These are phyloP conservation scores for Ricinus communis DNA, from an alignment of 345 rosid genomes.

Conservation along the genomic window DNA sequence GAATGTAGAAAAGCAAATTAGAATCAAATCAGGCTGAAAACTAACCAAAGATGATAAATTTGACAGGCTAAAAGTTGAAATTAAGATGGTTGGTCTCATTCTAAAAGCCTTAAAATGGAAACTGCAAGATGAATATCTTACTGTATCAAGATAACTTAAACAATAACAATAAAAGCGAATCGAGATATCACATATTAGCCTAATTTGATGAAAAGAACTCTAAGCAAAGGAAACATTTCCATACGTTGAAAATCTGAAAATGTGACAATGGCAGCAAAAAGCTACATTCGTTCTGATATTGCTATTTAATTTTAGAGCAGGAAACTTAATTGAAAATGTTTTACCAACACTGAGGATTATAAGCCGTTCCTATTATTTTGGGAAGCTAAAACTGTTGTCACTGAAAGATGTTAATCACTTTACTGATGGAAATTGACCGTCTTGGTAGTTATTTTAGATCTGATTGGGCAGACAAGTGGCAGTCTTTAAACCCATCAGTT, in stretches of 20 bases:
- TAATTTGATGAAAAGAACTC: not conserved
- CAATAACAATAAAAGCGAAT: no score
- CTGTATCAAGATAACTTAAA: no score
- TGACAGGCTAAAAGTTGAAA: not conserved
- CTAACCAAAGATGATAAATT: no score
- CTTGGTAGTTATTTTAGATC: not conserved
- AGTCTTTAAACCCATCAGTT: not conserved
- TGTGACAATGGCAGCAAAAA: not conserved
- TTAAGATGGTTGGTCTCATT: not conserved
- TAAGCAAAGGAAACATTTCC: not conserved
- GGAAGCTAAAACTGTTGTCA: not conserved
- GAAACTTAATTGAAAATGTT: not conserved
- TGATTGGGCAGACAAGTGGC: constrained; percentile 15
- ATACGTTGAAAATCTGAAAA: not conserved
- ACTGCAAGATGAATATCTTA: no score
- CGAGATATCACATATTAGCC: no score
- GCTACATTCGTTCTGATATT: no score
- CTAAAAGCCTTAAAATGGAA: not conserved
- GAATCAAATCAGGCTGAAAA: not conserved
- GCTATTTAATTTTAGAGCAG: not conserved
- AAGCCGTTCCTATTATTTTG: not conserved
- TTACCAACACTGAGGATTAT: not conserved
- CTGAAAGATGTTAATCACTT: no score
- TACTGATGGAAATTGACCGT: no score
- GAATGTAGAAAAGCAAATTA: not conserved